Evolutionary conservation across 257 asterid genomes (phyloP).

Genomic region (Solanum okadae): DNA sequence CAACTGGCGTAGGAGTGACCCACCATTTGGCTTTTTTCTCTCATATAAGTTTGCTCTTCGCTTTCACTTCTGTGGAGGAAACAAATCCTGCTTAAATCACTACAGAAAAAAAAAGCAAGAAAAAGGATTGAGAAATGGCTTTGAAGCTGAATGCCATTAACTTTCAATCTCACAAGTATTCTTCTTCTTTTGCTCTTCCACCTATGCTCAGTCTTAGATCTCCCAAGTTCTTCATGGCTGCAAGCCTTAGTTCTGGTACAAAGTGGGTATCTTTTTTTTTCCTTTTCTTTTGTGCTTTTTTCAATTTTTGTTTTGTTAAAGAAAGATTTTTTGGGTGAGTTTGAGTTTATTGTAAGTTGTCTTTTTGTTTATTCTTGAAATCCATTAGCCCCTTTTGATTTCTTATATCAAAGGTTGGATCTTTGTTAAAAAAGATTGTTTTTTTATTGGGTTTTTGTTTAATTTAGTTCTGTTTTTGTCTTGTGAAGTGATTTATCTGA

Average conservation of each 20-base stretch:
- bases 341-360: neutral
- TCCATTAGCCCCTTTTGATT: neutral
- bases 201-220: slow-evolving; percentile 59
- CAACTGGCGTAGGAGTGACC: neutral
- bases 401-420: slow-evolving; percentile 3
- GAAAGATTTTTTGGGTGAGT: neutral
- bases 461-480: neutral
- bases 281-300: neutral
- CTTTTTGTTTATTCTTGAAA: neutral
- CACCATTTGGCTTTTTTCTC: neutral
- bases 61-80: slow-evolving; percentile 5
- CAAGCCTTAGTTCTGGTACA: slow-evolving; percentile 52
- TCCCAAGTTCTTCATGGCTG: slow-evolving; percentile 66
- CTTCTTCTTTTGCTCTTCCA: slow-evolving; percentile 31
- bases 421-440: slow-evolving; percentile 1
- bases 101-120: neutral
- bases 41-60: neutral
- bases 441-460: neutral
- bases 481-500: neutral
- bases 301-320: neutral
- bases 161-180: slow-evolving; percentile 26
- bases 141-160: slow-evolving; percentile 27
- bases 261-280: slow-evolving; percentile 24
- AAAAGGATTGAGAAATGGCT: slow-evolving; percentile 20
- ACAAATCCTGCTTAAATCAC: neutral